Evolutionary conservation across 768 basidiomycete genomes (phyloP), one percentile per base, ranked within the genome.

Genomic region (Tricholoma furcatifolium): DNA sequence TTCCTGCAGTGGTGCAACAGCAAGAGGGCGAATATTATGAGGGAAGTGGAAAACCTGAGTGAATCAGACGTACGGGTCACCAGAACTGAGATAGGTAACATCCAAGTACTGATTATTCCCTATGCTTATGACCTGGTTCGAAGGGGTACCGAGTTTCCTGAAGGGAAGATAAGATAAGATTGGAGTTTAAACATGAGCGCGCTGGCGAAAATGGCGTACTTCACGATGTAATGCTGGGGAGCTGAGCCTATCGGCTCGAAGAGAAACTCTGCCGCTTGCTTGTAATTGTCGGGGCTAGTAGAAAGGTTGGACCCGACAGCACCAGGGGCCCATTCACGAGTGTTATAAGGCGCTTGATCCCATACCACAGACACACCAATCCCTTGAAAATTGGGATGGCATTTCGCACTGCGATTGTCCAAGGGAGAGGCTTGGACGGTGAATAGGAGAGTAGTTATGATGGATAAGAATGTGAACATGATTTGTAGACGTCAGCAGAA

Each of bases 321-420:
- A 3, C 38, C 39, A 20, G 54, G 54, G 15, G 45, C 38, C 49
- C 49, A 55, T 55, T 55, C 49, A n/a, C 54, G 48, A 30, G 20
- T 46, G 17, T 6, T 42, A 39, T 46, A 55, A 4, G 54, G 43
- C 21, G 10, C 21, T 31, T 55, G 54, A 20, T 50, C 40, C 54
- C 54, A 55, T 9, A 55, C 43, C 15, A 55, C 54, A 1, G 54
- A 46, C 1, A 55, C 54, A 12, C 54, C 54, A 11, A 55, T 49
- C 8, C 54, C 54, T 32, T 51, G 44, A n/a, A 55, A 55, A 17
- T 51, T 55, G 18, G 54, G 54, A 18, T 55, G 49, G 15, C 54
- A 55, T 20, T 50, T 44, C 11, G 44, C 15, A 27, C 50, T 47
- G 27, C 54, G 54, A 7, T 39, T 14, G 15, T 55, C 54, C 45